Conservation (phyloP, 805 yeast genomes). For the Kregervanrija fluxuum region DNA sequence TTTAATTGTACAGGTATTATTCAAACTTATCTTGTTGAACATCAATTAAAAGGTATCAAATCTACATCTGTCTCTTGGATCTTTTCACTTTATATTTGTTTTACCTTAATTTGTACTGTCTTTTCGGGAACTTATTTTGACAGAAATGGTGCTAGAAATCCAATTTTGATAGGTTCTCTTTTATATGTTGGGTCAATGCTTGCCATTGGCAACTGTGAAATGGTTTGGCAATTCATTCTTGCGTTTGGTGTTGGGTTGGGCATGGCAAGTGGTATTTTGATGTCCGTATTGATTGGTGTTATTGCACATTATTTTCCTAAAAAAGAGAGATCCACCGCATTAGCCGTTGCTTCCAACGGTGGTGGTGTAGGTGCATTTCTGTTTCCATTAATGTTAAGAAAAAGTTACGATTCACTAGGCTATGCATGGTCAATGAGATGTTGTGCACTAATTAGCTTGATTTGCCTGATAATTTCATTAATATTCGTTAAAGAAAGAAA, state of each 20-base stretch:
- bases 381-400: constrained; percentile 43
- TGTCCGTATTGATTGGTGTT: constrained; percentile 54
- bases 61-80: constrained; percentile 56
- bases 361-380: constrained; percentile 46
- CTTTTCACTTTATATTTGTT: constrained; percentile 46
- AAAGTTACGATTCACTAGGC: constrained; percentile 39
- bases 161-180: constrained; percentile 32
- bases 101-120: constrained; percentile 36
- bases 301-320: constrained; percentile 56
- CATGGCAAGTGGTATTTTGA: constrained; percentile 48
- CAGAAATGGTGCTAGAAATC: constrained; percentile 43
- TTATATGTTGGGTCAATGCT: constrained; percentile 35
- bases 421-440: constrained; percentile 50
- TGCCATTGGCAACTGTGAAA: constrained; percentile 45
- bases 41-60: constrained; percentile 40
- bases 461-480: constrained; percentile 17
- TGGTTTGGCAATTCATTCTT: constrained; percentile 53
- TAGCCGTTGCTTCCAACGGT: constrained; percentile 42
- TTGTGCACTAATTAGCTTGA: constrained; percentile 36
- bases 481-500: constrained; percentile 30
- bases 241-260: constrained; percentile 50
- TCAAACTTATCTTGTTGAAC: constrained; percentile 51
- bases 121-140: constrained; percentile 47
- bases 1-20: constrained; percentile 54
- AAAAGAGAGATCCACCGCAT: constrained; percentile 46